phyloP scores from a whole-genome alignment of 163 green algal species.

The Chlorella variabilis region DNA sequence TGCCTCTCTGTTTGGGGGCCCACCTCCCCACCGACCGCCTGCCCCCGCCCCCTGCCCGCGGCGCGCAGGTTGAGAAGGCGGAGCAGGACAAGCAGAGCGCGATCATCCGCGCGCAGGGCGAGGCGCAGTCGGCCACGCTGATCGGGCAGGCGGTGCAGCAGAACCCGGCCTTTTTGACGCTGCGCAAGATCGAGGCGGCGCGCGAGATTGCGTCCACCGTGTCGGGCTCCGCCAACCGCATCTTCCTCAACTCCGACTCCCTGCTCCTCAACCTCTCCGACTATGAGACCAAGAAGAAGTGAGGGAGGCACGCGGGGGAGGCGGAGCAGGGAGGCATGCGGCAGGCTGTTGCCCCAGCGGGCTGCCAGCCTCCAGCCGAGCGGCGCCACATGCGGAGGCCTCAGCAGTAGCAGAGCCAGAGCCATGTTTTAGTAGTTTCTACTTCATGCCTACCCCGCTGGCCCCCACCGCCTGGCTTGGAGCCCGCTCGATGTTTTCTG shows the following conservation, averaged over 20 bases:
- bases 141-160: conserved; percentile 89
- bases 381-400: too few relatives aligned
- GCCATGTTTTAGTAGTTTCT: too few relatives aligned
- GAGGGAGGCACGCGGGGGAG: too few relatives aligned
- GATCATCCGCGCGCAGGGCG: conserved; percentile 94
- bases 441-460: too few relatives aligned
- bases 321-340: not conserved
- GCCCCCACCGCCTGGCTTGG: too few relatives aligned
- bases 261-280: conserved; percentile 91
- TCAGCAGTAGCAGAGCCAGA: too few relatives aligned
- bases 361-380: too few relatives aligned
- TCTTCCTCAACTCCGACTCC: conserved; percentile 92
- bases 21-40: too few relatives aligned
- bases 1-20: too few relatives aligned
- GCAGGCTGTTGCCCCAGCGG: too few relatives aligned
- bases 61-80: conserved; percentile 92
- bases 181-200: conserved; percentile 94
- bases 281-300: conserved; percentile 19
- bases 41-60: too few relatives aligned
- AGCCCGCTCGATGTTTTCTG: too few relatives aligned
- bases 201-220: conserved; percentile 94
- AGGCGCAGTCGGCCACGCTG: conserved; percentile 84
- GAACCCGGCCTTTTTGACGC: conserved; percentile 39
- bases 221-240: conserved; percentile 81
- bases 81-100: conserved; percentile 96